Evolutionary conservation across 2,329 filamentous ascomycete genomes (phyloP).

Genomic region (Juglanconis oblonga): DNA sequence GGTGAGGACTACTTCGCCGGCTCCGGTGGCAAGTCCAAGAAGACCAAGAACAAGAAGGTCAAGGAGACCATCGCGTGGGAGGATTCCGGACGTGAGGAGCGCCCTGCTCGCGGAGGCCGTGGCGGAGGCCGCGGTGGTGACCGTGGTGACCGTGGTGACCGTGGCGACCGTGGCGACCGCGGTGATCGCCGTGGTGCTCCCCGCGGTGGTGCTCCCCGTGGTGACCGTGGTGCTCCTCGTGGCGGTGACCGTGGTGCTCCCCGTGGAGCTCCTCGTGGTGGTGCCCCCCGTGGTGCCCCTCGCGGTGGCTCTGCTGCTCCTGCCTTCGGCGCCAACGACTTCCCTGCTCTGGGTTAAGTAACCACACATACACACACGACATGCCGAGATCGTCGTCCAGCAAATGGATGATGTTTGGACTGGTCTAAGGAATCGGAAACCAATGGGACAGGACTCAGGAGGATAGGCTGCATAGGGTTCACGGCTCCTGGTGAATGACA

Average conservation of each 20-base stretch:
- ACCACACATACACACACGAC: not conserved
- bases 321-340: slow-evolving; percentile 52
- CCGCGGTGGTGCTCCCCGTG: slow-evolving; percentile 49
- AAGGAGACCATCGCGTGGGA: slow-evolving; percentile 60
- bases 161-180: slow-evolving; percentile 45
- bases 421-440: not conserved
- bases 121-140: slow-evolving; percentile 46
- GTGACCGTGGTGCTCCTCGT: slow-evolving; percentile 43
- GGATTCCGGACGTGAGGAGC: slow-evolving; percentile 50
- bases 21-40: slow-evolving; percentile 64
- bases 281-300: slow-evolving; percentile 37
- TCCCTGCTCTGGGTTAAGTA: slow-evolving; percentile 53
- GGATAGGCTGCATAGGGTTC: too few relatives aligned
- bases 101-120: slow-evolving; percentile 45
- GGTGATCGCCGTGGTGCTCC: slow-evolving; percentile 43
- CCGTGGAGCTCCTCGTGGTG: slow-evolving; percentile 39
- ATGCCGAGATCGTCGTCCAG: slow-evolving; percentile 11
- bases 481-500: too few relatives aligned
- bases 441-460: not conserved
- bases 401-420: not conserved
- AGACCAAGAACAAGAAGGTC: slow-evolving; percentile 87
- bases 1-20: slow-evolving; percentile 76
- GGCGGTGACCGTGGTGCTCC: slow-evolving; percentile 47
- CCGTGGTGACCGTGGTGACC: slow-evolving; percentile 44
- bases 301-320: slow-evolving; percentile 46